A percentile compares a stretch with the other conserved stretches of the same genome.
phyloP scores from a whole-genome alignment of 176 grass and related monocot species.

The Secale cereale region DNA sequence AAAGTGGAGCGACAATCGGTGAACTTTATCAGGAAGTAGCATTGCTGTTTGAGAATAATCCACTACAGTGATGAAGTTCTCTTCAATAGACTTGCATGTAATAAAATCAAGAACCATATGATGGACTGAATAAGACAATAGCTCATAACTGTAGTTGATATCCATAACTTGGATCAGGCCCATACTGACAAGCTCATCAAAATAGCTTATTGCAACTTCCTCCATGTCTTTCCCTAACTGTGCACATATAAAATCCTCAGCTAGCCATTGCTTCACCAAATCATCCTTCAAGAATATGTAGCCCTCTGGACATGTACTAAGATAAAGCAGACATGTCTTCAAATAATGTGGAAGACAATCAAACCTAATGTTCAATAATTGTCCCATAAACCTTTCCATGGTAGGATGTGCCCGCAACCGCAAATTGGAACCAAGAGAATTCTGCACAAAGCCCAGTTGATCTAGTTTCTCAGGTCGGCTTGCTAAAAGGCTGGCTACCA shows the following conservation, averaged over 20 bases:
- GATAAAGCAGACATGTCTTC: background rate
- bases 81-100: background rate
- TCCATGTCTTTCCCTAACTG: background rate
- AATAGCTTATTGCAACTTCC: background rate
- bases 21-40: background rate
- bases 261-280: background rate
- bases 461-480: background rate
- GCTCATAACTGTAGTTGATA: background rate
- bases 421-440: background rate
- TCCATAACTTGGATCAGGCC: background rate
- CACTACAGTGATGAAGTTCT: background rate
- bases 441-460: background rate
- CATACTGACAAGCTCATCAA: background rate
- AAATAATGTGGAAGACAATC: background rate
- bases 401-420: background rate
- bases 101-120: background rate
- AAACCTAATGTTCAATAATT: background rate
- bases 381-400: background rate
- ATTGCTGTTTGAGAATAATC: background rate
- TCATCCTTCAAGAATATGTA: slow-evolving; percentile 1
- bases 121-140: background rate
- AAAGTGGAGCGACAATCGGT: background rate
- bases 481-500: background rate
- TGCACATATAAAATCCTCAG: background rate
- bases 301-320: background rate